Evolutionary conservation across 345 rosid species (phyloP), one percentile per base, ranked within the genome.

Genomic region (Populus euphratica): DNA sequence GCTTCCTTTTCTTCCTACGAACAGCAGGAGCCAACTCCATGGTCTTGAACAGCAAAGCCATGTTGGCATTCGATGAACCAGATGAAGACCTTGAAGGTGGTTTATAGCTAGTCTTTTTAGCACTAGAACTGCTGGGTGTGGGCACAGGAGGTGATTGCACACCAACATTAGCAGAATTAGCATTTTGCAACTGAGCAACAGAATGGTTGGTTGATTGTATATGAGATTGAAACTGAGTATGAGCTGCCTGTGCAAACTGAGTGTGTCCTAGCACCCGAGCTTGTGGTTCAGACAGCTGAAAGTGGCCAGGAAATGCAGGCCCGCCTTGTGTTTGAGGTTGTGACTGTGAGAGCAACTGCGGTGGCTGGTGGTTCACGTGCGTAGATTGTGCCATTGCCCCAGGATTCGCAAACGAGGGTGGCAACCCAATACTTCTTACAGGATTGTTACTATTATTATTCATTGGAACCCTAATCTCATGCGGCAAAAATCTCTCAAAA

Each of bases 11-110:
- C 81, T 85, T 87, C 75, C 86, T 81, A 20, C 38, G 73, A 31
- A 86, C 78, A 79, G 90, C 85, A 1, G 88, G 90, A 25, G 92
- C 65, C 68, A 89, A 81, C 78, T 89, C 92, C 88, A 82, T 89
- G 39, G 88, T 86, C 76, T 87, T 89, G 76, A 87, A 87, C 41
- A 76, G 88, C 4, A 85, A 77, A 38, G 77, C 68, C 8, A 63
- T 7, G 63, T 76, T 87, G 27, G 81, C 73, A 78, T 76, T 82
- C 5, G 88, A 79, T 2, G 87, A 85, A 8, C 80, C 84, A 73
- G 86, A 85, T 9, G 88, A 38, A 47, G 86, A 82, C 73, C 81
- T 84, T 10, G 92, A 87, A 77, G 88, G 87, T 7, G 92, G 92
- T 76, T 77, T 87, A 68, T 78, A 89, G 74, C 62, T 74, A 68